These are phyloP conservation scores for Phragmites australis DNA, from an alignment of 176 grass and related monocot species.

Conservation along the genomic window DNA sequence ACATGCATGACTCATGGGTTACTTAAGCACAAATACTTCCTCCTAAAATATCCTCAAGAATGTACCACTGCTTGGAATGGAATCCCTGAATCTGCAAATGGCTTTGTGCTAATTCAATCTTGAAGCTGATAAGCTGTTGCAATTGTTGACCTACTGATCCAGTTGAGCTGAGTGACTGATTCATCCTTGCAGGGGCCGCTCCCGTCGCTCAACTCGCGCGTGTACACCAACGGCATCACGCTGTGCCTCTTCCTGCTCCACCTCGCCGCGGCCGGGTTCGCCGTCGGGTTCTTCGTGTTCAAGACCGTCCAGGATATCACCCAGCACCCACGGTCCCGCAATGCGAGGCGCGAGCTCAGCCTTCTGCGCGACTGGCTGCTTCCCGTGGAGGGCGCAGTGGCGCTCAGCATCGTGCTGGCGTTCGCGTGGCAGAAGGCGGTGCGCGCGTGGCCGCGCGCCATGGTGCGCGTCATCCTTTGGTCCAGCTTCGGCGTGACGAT, in stretches of 20 bases:
- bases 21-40: slow-evolving; percentile 11
- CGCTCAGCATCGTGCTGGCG: slow-evolving; percentile 74
- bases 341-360: slow-evolving; percentile 44
- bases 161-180: slow-evolving; percentile 20
- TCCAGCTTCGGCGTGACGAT: slow-evolving; percentile 67
- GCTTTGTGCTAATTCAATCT: slow-evolving; percentile 9
- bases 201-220: slow-evolving; percentile 66
- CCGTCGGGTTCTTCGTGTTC: slow-evolving; percentile 71
- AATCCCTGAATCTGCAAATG: slow-evolving; percentile 13
- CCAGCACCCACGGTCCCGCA: slow-evolving; percentile 32
- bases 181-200: slow-evolving; percentile 29
- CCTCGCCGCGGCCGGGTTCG: slow-evolving; percentile 43
- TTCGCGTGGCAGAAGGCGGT: slow-evolving; percentile 96
- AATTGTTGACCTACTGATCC: neutral
- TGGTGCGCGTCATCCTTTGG: slow-evolving; percentile 89
- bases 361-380: slow-evolving; percentile 74
- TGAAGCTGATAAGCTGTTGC: neutral
- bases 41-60: slow-evolving; percentile 10
- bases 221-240: slow-evolving; percentile 78
- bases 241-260: slow-evolving; percentile 83
- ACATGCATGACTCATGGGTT: slow-evolving; percentile 5
- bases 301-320: slow-evolving; percentile 49
- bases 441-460: slow-evolving; percentile 60
- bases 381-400: slow-evolving; percentile 69
- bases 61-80: neutral